A percentile compares a stretch with the other conserved stretches of the same genome.
phyloP scores from a whole-genome alignment of 73 alveolate species.

The Paramecium tetraurelia region DNA sequence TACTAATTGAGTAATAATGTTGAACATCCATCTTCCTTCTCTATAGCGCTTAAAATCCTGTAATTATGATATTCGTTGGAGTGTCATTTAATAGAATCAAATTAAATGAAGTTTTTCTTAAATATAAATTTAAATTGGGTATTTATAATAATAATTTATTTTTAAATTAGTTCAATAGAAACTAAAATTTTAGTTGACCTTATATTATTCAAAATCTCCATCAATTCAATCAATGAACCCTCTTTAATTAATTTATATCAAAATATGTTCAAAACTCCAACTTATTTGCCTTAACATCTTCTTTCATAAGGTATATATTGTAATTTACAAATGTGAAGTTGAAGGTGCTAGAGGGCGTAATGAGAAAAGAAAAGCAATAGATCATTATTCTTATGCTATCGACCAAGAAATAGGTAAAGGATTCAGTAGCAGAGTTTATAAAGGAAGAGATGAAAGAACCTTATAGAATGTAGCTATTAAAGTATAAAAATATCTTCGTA shows the following conservation, averaged over 20 bases:
- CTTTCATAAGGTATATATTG: neutral
- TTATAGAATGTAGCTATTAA: constrained; percentile 32
- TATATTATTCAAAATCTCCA: neutral
- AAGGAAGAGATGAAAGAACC: constrained; percentile 40
- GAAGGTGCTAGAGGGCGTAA: neutral
- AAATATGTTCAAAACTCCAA: neutral
- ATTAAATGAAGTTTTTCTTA: neutral
- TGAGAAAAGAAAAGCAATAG: neutral
- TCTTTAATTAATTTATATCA: neutral
- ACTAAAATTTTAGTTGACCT: neutral
- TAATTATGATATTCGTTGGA: neutral
- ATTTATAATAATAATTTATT: neutral
- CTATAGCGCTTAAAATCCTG: too few relatives aligned
- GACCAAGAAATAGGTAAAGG: constrained; percentile 36
- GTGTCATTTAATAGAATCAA: neutral
- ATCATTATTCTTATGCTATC: constrained; percentile 34
- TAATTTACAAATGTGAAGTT: neutral
- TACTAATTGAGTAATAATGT: too few relatives aligned
- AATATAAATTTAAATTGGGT: neutral
- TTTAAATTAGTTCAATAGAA: neutral
- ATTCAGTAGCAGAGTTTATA: neutral
- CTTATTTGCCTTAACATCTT: neutral
- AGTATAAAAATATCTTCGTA: neutral
- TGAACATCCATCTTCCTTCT: too few relatives aligned
- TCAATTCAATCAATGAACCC: neutral